Evolutionary conservation across 176 grass and related monocot species (phyloP), one percentile per base, ranked within the genome.

Genomic region (Eleusine indica): DNA sequence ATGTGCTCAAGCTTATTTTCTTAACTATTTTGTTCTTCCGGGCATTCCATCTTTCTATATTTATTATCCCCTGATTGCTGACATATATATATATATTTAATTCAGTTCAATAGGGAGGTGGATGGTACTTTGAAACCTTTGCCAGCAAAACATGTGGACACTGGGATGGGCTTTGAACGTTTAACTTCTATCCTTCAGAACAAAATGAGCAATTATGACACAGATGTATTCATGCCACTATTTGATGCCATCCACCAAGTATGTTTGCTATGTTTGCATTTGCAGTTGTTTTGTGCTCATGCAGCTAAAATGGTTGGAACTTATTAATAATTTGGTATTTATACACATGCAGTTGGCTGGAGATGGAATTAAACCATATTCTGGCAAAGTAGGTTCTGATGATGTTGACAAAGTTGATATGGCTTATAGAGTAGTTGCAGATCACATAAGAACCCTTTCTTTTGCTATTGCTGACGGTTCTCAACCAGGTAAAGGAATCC

Each of bases 121-220:
- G 93, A 98, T 88, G 87, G 85, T 56, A 89, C 85, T 70, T 82
- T 93, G 85, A 98, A 80, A 66, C 62, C 93, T 61, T 88, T 98
- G 75, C 96, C 96, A 70, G 80, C 96, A 65, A 98, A 95, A 82
- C 96, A 98, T 84, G 96, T 98, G 75, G 96, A 98, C 83, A 98
- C 93, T 48, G 96, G 96, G 83, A 0, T 95, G 93, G 96, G 93
- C 51, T 98, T 98, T 73, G 93, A 95, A 83, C 87, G 91, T 42
- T 87, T 95, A 73, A 92, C 93, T 78, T 98, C 96, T 35, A 91
- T 95, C 63, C 93, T 98, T 93, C 93, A 98, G 72, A 91, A 91
- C 35, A 98, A 98, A 90, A 91, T 98, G 96, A 95, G 93, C 91
- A 98, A 98, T 66, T 98, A 98, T 75, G 96, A 98, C 66, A 95